A percentile compares a stretch with the other conserved stretches of the same genome.
These are phyloP conservation scores for Fusarium chaquense DNA, from an alignment of 2,329 filamentous ascomycete genomes.

Conservation along the genomic window DNA sequence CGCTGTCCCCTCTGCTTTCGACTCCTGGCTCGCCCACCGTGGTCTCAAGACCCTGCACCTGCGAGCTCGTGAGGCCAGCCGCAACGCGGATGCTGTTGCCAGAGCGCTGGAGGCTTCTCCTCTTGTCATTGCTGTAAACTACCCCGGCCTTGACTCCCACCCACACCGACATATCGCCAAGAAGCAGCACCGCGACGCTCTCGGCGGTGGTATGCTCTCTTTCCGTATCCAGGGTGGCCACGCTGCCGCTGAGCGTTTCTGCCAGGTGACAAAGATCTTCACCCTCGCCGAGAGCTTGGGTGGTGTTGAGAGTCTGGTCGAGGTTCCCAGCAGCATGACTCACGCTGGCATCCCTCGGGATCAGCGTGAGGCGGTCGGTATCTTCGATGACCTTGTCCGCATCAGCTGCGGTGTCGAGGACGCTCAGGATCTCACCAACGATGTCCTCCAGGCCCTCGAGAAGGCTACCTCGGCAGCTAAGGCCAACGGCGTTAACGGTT, in stretches of 20 bases:
- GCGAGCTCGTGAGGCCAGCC: conserved; percentile 84
- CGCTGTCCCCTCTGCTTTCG: conserved; percentile 92
- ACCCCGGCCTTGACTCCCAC: conserved; percentile 90
- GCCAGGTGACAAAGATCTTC: conserved; percentile 88
- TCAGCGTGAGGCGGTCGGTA: conserved; percentile 90
- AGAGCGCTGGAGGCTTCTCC: conserved; percentile 81
- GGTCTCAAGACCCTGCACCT: conserved; percentile 97
- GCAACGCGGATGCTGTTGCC: conserved; percentile 84
- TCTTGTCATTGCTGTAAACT: conserved; percentile 91
- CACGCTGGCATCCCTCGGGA: conserved; percentile 94
- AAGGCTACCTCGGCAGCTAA: conserved; percentile 67
- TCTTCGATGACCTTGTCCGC: conserved; percentile 93
- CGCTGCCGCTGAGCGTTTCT: conserved; percentile 89
- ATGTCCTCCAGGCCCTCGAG: conserved; percentile 86
- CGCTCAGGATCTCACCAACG: conserved; percentile 81
- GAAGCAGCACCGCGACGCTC: conserved; percentile 92
- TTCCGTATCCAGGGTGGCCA: conserved; percentile 93
- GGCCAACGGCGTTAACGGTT: conserved; percentile 48
- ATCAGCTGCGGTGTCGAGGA: conserved; percentile 97
- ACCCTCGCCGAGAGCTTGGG: conserved; percentile 93
- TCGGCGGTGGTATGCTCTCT: conserved; percentile 97
- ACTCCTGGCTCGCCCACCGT: conserved; percentile 97
- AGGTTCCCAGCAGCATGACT: conserved; percentile 96
- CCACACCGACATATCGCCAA: conserved; percentile 85
- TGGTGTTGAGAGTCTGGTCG: conserved; percentile 90